These are phyloP conservation scores for Yarrowia sp. DNA, from an alignment of 805 yeast species.

Conservation along the genomic window DNA sequence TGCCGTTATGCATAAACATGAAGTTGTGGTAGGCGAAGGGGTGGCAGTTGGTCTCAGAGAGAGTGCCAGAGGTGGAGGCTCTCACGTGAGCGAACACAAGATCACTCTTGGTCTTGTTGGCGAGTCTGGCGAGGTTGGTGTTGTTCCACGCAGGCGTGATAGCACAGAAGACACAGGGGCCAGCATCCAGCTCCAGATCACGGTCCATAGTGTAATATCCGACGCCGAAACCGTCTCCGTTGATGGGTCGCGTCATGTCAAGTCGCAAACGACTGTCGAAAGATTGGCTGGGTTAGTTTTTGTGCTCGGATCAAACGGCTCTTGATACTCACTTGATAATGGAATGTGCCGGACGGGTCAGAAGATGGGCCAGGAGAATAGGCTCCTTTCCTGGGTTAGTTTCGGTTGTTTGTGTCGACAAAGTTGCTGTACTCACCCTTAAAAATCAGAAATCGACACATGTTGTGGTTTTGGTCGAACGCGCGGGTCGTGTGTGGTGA, in stretches of 20 bases:
- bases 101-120: conserved; percentile 80
- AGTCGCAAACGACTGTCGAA: conserved; percentile 85
- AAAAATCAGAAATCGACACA: conserved; percentile 93
- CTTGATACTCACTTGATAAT: conserved; percentile 61
- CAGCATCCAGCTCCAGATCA: conserved; percentile 52
- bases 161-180: conserved; percentile 92
- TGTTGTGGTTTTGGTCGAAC: not conserved
- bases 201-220: conserved; percentile 76
- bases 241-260: conserved; percentile 82
- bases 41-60: conserved; percentile 95
- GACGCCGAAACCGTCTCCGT: conserved; percentile 98
- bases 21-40: conserved; percentile 85
- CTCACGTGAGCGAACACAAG: conserved; percentile 93
- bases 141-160: conserved; percentile 98
- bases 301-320: not conserved
- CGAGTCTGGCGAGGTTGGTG: conserved; percentile 77
- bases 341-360: conserved; percentile 95
- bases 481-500: not conserved
- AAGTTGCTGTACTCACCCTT: conserved; percentile 44
- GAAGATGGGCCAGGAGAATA: conserved; percentile 75
- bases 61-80: conserved; percentile 92
- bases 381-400: conserved; percentile 66
- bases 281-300: conserved; percentile 55
- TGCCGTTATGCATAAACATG: conserved; percentile 97
- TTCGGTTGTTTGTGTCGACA: not conserved